Base-by-base conservation (phyloP, 768 basidiomycete species). In the Boletus rubescentipes region DNA sequence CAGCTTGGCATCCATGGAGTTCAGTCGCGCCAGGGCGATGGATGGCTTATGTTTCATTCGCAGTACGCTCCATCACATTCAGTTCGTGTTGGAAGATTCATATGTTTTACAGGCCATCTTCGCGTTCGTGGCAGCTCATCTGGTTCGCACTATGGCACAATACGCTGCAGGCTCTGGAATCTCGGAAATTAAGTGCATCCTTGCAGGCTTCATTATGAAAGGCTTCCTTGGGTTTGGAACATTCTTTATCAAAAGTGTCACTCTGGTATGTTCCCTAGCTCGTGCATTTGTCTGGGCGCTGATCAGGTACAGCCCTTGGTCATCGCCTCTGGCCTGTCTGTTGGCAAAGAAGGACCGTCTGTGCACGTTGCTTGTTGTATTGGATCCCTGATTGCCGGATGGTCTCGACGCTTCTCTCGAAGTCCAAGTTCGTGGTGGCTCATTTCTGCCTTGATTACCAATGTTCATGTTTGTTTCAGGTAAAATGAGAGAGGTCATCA, bases 101-200 rank as follows among this genome's bases (percentile, higher is more conserved):
- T 52, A 31, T 37, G 20, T 45, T 54, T 32, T 37, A 6, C 61
- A 98, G 96, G 80, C 81, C 4, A 61, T 78, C 2, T 96, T 98
- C 64, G 85, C 94, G 0, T 93, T 91, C 66, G 77, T 88, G 14
- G 91, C 95, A 5, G 90, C 93, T 0, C 92, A 91, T 67, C 78
- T 99, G 11, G 97, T 98, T 51, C 81, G 83, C 49, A 85, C 84
- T 9, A 83, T 95, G 63, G 95, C 96, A 9, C 94, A 86, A 49
- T 96, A 96, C 70, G 95, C 97, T 14, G 97, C 97, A 18, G 95
- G 97, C 6, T 98, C 95, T 54, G 97, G 97, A 46, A 98, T 99
- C 44, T 93, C 95, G 20, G 97, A 99, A 72, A 98, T 99, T 72
- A 99, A 98, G 66, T 97, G 93, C 67, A 98, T 98, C 61, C 76